Evolutionary conservation across 306 rosid genomes (phyloP), one percentile per base, ranked within the genome.

Genomic region (Astragalus membranaceus): DNA sequence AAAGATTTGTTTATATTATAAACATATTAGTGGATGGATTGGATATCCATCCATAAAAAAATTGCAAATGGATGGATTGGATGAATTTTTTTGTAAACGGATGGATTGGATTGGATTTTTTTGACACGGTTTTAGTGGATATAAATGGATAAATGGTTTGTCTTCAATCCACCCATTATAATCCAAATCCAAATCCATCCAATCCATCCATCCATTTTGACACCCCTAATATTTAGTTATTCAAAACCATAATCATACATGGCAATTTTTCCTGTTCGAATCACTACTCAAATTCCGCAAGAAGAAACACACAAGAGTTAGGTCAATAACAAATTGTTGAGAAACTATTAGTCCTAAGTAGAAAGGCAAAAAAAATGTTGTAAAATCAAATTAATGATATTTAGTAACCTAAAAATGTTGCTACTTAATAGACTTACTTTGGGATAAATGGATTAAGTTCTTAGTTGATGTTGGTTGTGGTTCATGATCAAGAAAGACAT

Each of bases 391-490:
- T n/a, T n/a, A n/a, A 51, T 8, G 20, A 51, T 16, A 51, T 6
- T 1, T 50, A 4, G 6, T 67, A 11, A 23, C 8, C 36, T 0
- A 44, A 58, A 36, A 64, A 5, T 20, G 14, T 55, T 20, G 10
- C 64, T n/a, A 11, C 17, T 13, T 17, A 10, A 8, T 8, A 47
- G 35, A 53, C 92, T 66, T 85, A 90, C 97, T 87, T 70, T 93
- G 97, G 61, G 96, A 60, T 7, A 90, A 67, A 79, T 90, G 97
- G 70, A 93, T 78, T 89, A 93, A 67, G 76, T 87, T 88, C 78
- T 85, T 90, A 1, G 96, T 90, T 43, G 98, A 77, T n/a, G 97
- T 70, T 65, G 96, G 77, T 65, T 90, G 90, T 66, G 96, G 89
- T 67, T 87, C 96, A 65, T 80, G 75, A 6, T 75, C 71, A 51